These are phyloP conservation scores for Debaryomycetaceae sp. DNA, from an alignment of 1,139 yeast species.

Conservation along the genomic window DNA sequence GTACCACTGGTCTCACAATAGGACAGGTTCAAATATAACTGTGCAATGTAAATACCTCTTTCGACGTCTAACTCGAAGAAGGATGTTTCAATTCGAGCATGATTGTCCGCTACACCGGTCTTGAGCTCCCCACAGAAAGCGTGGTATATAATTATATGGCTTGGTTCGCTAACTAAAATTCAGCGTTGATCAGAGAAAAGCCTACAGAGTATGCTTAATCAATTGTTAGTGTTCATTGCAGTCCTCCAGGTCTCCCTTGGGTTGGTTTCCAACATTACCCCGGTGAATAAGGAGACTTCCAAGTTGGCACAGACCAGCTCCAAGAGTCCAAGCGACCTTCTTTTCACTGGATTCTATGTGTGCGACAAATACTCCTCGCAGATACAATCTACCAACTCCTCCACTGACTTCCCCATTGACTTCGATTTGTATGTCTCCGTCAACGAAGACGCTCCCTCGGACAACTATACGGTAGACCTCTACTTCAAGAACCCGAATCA, in stretches of 20 bases:
- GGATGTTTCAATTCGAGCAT: neutral
- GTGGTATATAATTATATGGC: neutral
- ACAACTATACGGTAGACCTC: conserved; percentile 17
- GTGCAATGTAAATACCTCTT: too few species aligned
- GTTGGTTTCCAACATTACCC: neutral
- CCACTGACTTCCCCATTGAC: conserved; percentile 14
- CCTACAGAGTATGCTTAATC: neutral
- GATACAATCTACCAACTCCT: conserved; percentile 12
- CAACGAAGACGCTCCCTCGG: conserved; percentile 9
- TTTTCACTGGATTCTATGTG: conserved; percentile 14
- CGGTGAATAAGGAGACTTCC: neutral
- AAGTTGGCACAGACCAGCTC: conserved; percentile 5
- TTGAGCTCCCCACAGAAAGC: neutral
- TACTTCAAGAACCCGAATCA: conserved; percentile 15
- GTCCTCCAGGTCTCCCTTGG: neutral
- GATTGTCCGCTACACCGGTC: neutral
- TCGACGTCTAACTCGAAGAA: too few species aligned
- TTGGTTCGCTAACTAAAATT: neutral
- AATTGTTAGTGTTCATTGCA: neutral
- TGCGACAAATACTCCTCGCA: conserved; percentile 17
- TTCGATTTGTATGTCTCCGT: conserved; percentile 16
- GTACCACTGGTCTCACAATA: neutral
- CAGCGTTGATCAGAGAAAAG: neutral
- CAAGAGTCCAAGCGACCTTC: conserved; percentile 12
- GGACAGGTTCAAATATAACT: too few species aligned